Percentiles rank a stretch among this genome's conserved stretches.
These are phyloP conservation scores for Botrytis porri DNA, from an alignment of 2,329 filamentous ascomycete genomes.

Conservation along the genomic window DNA sequence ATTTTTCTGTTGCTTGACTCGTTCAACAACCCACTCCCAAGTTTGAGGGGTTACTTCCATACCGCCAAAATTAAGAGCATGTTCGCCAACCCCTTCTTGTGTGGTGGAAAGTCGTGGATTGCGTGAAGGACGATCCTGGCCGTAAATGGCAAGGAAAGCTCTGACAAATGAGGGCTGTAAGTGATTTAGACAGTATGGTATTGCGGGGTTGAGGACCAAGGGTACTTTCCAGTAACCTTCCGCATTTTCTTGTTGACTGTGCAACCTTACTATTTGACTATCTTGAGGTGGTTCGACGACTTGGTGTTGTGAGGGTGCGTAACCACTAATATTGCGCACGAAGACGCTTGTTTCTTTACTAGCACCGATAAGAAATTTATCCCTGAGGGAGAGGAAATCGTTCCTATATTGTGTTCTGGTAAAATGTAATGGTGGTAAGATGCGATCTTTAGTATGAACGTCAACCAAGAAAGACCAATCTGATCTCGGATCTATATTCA, in stretches of 20 bases:
- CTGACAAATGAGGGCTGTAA: constrained; percentile 21
- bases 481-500: constrained; percentile 15
- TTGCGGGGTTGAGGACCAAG: not conserved
- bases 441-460: constrained; percentile 3
- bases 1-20: not conserved
- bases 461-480: constrained; percentile 15
- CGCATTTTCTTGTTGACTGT: not conserved
- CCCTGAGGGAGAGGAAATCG: constrained; percentile 5
- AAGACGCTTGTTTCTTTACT: not conserved
- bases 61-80: constrained; percentile 25
- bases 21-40: not conserved
- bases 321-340: constrained; percentile 2
- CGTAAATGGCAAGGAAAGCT: constrained; percentile 1
- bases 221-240: constrained; percentile 32
- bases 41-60: constrained; percentile 22
- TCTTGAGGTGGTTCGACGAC: constrained; percentile 3
- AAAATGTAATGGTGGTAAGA: not conserved
- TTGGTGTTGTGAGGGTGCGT: not conserved
- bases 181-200: constrained; percentile 28
- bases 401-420: constrained; percentile 12
- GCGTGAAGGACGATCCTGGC: constrained; percentile 13
- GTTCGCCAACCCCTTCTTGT: not conserved
- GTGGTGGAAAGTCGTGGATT: constrained; percentile 13
- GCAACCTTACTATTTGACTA: not conserved
- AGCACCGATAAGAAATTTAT: not conserved